phyloP scores from a whole-genome alignment of 1,139 yeast genomes.

The Candida labiduridarum region DNA sequence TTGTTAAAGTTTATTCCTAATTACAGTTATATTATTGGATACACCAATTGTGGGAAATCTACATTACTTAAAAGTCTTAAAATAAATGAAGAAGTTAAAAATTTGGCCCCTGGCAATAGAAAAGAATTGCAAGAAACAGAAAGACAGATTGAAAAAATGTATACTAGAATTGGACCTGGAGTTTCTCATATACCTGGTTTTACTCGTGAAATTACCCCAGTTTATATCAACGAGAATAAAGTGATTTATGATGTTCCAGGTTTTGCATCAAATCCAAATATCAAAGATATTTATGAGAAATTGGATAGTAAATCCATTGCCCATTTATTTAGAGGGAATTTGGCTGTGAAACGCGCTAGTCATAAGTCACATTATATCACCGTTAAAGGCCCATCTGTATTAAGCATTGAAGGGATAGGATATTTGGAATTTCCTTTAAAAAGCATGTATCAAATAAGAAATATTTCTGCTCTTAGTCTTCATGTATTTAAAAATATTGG shows the following conservation, averaged over 20 bases:
- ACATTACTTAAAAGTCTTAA: slow-evolving; percentile 51
- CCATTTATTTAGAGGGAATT: slow-evolving; percentile 38
- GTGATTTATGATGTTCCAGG: slow-evolving; percentile 62
- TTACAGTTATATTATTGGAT: slow-evolving; percentile 64
- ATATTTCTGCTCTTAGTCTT: slow-evolving; percentile 34
- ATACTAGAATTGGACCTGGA: slow-evolving; percentile 42
- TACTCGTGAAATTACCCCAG: slow-evolving; percentile 50
- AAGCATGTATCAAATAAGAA: slow-evolving; percentile 46
- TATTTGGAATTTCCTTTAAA: slow-evolving; percentile 44
- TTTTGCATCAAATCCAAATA: slow-evolving; percentile 28
- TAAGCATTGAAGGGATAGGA: slow-evolving; percentile 64
- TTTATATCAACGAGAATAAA: slow-evolving; percentile 29
- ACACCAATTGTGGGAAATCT: slow-evolving; percentile 78
- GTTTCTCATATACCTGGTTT: slow-evolving; percentile 57
- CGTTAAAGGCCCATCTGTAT: slow-evolving; percentile 45
- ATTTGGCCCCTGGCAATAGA: slow-evolving; percentile 5
- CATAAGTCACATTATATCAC: slow-evolving; percentile 41
- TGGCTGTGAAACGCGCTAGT: slow-evolving; percentile 35
- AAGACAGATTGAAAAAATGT: slow-evolving; percentile 18
- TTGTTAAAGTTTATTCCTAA: slow-evolving; percentile 37
- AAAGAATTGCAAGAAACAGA: slow-evolving; percentile 10
- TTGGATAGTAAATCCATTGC: slow-evolving; percentile 34
- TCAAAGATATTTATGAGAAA: slow-evolving; percentile 32
- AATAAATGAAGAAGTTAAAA: slow-evolving; percentile 12
- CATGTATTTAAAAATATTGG: slow-evolving; percentile 29